Evolutionary conservation across 805 yeast species (phyloP), one percentile per base, ranked within the genome.

Genomic region (Debaryomyces prosopidis): DNA sequence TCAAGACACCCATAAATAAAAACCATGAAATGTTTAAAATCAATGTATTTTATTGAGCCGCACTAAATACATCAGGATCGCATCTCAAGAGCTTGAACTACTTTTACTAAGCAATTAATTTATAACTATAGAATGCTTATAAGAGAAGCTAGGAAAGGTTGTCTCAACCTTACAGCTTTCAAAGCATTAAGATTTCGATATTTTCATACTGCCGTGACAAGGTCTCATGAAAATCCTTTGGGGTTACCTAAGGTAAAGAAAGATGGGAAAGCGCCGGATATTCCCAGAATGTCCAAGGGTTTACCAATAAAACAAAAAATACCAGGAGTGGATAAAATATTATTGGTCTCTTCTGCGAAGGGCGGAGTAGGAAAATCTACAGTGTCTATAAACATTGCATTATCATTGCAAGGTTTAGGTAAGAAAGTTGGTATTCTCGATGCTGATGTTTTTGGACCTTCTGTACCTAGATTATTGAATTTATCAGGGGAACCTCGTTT

Each of bases 361-460:
- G 92, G 92, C 2, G 92, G 92, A 0, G 92, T 86, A 9, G 92
- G 92, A 0, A 86, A 86, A 58, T 84, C 90, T 1, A 86, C 92
- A 0, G 87, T 86, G 0, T 68, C 85, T 1, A 82, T 81, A 6
- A 89, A 89, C 53, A 52, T 85, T 9, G 91, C 96, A 0, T 57
- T 84, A 31, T 77, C 88, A 0, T 62, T 89, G 40, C 77, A 77
- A 34, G 57, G 69, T 20, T 56, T 65, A 23, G 86, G 87, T 0
- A 66, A 77, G 36, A 74, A 73, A 16, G 82, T 81, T 1, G 96
- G 96, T 0, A 58, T 89, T 2, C 67, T 89, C 10, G 96, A 89
- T 58, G 87, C 85, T 0, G 96, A 89, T 60, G 74, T 89, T 7
- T 89, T 87, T 65, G 96, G 96, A 0, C 96, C 96, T 0, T 85